phyloP scores from a whole-genome alignment of 1,284 basidiomycete species.

The Tylopilus orsonianus region DNA sequence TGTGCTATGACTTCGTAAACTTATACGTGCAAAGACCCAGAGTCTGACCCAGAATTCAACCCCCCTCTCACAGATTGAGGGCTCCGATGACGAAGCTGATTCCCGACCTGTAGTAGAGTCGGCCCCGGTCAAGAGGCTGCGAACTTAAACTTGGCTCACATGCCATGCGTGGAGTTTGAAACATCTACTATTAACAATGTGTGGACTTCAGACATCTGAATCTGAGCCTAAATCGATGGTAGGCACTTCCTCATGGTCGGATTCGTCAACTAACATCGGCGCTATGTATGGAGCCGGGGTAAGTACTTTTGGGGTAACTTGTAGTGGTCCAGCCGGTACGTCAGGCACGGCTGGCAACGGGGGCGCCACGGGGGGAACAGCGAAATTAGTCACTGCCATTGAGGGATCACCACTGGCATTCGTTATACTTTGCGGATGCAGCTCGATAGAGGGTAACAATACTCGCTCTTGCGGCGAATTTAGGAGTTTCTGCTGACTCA shows the following conservation, averaged over 20 bases:
- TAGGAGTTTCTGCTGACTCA: background rate
- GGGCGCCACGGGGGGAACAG: background rate
- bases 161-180: background rate
- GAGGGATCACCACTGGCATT: background rate
- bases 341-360: background rate
- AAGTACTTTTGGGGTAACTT: slow-evolving; percentile 12
- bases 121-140: slow-evolving; percentile 18
- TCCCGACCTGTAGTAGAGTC: slow-evolving; percentile 15
- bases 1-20: background rate
- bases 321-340: background rate
- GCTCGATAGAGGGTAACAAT: background rate
- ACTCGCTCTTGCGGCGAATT: slow-evolving; percentile 2
- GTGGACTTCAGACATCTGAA: slow-evolving; percentile 34
- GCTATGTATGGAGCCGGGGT: background rate
- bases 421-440: slow-evolving; percentile 1
- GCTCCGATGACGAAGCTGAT: slow-evolving; percentile 47
- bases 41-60: slow-evolving; percentile 17
- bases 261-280: slow-evolving; percentile 32
- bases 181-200: background rate
- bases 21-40: slow-evolving; percentile 21
- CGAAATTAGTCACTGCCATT: background rate
- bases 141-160: slow-evolving; percentile 14
- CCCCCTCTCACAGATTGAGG: slow-evolving; percentile 25
- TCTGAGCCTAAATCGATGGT: slow-evolving; percentile 53
- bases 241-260: slow-evolving; percentile 56